A percentile compares a stretch with the other conserved stretches of the same genome.
Conservation (phyloP, 2,329 filamentous ascomycete genomes). For the Celoporthe dispersa region DNA sequence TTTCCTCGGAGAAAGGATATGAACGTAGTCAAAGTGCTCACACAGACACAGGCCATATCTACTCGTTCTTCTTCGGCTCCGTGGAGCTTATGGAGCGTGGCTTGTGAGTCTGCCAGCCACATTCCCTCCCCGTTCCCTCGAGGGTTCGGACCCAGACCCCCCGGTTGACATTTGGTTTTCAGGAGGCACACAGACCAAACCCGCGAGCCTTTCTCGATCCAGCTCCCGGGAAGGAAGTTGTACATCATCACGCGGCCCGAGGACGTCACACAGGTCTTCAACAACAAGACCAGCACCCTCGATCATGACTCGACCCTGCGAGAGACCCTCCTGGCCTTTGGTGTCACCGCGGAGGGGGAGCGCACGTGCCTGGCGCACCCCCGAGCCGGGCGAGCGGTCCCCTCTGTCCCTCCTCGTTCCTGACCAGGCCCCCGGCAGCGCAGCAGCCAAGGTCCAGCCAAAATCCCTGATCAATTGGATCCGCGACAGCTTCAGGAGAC, state of each 20-base stretch:
- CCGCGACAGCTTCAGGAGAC: slow-evolving; percentile 1
- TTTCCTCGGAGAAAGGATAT: background rate
- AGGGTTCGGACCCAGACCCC: too few species aligned
- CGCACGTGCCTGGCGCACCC: background rate
- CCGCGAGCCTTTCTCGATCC: slow-evolving; percentile 8
- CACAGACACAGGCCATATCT: slow-evolving; percentile 4
- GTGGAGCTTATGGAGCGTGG: slow-evolving; percentile 9
- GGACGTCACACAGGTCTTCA: slow-evolving; percentile 4
- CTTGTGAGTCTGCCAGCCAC: slow-evolving; percentile 1
- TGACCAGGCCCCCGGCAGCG: background rate
- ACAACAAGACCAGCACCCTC: slow-evolving; percentile 1
- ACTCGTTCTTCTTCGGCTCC: slow-evolving; percentile 13
- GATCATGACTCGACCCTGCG: slow-evolving; percentile 6
- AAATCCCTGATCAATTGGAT: slow-evolving; percentile 7
- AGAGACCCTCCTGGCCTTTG: slow-evolving; percentile 9
- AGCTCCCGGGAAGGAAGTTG: slow-evolving; percentile 13
- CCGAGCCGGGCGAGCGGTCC: background rate
- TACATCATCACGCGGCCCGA: slow-evolving; percentile 9
- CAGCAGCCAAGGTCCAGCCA: background rate
- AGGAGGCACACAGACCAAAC: slow-evolving; percentile 9
- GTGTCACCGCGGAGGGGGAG: background rate
- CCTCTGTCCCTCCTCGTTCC: background rate
- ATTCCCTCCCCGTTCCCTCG: background rate
- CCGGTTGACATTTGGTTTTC: background rate
- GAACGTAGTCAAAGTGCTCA: background rate